Evolutionary conservation across 805 yeast genomes (phyloP), one percentile per base, ranked within the genome.

Genomic region (Cyberlindnera bimundalis): DNA sequence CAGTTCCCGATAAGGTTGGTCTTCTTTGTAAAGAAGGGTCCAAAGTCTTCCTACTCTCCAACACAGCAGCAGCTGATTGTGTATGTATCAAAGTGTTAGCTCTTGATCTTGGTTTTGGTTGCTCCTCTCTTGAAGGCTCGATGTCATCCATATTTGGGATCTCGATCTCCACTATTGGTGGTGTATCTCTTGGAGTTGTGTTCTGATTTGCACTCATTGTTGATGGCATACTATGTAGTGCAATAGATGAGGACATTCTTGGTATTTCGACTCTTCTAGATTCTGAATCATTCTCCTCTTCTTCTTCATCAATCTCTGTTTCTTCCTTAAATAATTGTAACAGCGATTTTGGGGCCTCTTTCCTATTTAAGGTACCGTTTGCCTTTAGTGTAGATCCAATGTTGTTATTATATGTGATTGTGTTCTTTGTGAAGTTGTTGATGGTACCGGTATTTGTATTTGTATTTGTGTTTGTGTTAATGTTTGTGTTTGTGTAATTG

Each of bases 271-370:
- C 49, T 13, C 28, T 39, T n/a, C 29, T 10, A n/a, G 26, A 21
- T 11, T 20, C 19, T 6, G 18, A 10, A 20, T 19, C 23, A 7
- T 15, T 33, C 4, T 44, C 44, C 10, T 47, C 55, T 15, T 48
- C 56, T 18, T 48, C 58, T 6, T 55, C 56, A 6, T 57, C 63
- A 3, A 56, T 61, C 10, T 56, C 63, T 18, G 61, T 68, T 10
- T 56, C 64, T 20, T 76, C 79, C 49, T 82, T 88, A 57, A 87
- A 87, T 20, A 88, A 61, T 56, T 79, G 79, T 43, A 81, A 62
- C 24, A 88, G 64, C 2, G 93, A 82, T 56, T 77, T 79, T 1
- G 96, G 96, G 0, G 87, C 81, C 29, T 74, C 81, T 33, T 68
- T 66, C 27, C 60, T 60, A 5, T 62, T 55, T 18, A 49, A n/a